Evolutionary conservation across 1,284 basidiomycete genomes (phyloP).

Genomic region (Hymenochaete sp.): DNA sequence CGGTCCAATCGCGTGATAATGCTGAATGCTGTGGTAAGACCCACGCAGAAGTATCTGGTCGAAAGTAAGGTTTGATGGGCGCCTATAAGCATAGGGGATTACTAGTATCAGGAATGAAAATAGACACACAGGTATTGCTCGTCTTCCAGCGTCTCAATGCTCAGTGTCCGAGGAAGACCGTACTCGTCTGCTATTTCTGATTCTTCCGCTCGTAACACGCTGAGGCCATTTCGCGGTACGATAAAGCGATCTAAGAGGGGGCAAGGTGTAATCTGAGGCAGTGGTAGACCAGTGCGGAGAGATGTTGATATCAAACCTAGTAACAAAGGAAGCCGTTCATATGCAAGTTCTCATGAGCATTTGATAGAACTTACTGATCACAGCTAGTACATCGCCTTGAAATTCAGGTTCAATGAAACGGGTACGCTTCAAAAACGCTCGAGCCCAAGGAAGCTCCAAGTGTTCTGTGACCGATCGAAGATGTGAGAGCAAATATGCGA

Average conservation of each 20-base stretch:
- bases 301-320: constrained; percentile 62
- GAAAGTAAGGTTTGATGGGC: background rate
- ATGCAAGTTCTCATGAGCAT: background rate
- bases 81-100: background rate
- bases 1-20: constrained; percentile 61
- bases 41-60: constrained; percentile 68
- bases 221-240: constrained; percentile 21
- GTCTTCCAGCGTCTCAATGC: constrained; percentile 20
- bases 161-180: constrained; percentile 18
- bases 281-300: constrained; percentile 63
- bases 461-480: constrained; percentile 56
- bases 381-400: constrained; percentile 74
- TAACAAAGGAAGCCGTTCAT: constrained; percentile 9
- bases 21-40: constrained; percentile 59
- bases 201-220: constrained; percentile 13
- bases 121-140: constrained; percentile 22
- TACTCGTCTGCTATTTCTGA: constrained; percentile 14
- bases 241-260: constrained; percentile 63
- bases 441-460: constrained; percentile 64
- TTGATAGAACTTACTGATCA: constrained; percentile 48
- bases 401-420: constrained; percentile 74
- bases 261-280: constrained; percentile 83
- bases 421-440: constrained; percentile 68
- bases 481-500: constrained; percentile 54
- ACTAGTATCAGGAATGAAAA: background rate